A percentile compares a stretch with the other conserved stretches of the same genome.
Conservation (phyloP, 2,329 filamentous ascomycete species). For the Tolypocladium sp. region DNA sequence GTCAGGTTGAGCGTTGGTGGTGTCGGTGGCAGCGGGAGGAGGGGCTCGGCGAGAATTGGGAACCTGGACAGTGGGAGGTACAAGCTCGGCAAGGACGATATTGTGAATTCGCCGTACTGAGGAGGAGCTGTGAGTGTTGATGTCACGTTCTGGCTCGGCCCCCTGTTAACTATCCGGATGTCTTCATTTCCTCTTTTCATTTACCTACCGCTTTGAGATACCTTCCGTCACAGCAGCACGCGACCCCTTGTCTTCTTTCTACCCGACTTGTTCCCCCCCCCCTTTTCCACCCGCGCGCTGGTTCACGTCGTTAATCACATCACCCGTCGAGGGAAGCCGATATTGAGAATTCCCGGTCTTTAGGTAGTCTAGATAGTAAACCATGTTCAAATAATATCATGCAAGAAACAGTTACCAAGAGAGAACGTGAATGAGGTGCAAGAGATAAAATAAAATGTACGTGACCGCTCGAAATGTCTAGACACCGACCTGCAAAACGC, state of each 20-base stretch:
- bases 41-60: conserved; percentile 42
- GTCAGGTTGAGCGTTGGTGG: conserved; percentile 33
- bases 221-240: neutral
- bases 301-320: neutral
- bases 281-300: neutral
- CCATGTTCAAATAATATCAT: neutral
- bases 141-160: neutral
- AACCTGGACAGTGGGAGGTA: conserved; percentile 51
- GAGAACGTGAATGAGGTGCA: neutral
- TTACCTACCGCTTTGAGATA: neutral
- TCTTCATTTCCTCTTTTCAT: neutral
- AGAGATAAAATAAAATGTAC: neutral
- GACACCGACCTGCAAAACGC: neutral
- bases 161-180: neutral
- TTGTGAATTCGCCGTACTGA: conserved; percentile 65
- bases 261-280: neutral
- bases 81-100: conserved; percentile 70
- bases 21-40: conserved; percentile 33
- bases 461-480: neutral
- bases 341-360: neutral
- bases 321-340: neutral
- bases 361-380: neutral
- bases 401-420: neutral
- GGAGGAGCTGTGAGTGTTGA: neutral
- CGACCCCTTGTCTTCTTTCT: neutral